Conservation (phyloP, 176 grass and related monocot genomes). For the Zizania latifolia region DNA sequence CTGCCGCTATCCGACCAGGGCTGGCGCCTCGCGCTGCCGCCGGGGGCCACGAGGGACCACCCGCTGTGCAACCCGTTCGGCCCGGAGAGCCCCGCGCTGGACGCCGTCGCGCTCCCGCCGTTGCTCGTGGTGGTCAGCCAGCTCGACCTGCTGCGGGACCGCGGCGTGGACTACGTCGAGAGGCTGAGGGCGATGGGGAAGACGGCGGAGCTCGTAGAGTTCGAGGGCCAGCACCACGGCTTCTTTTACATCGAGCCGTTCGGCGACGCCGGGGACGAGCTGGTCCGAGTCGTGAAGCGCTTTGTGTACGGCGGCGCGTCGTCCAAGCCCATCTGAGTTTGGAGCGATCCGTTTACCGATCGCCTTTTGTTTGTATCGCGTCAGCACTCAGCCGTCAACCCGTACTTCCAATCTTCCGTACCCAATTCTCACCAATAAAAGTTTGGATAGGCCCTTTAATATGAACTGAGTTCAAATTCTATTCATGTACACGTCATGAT, state of each 20-base stretch:
- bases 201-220: slow-evolving; percentile 29
- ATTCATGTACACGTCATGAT: no score
- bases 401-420: no score
- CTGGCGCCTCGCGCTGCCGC: slow-evolving; percentile 33
- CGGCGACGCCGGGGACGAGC: slow-evolving; percentile 37
- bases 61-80: slow-evolving; percentile 35
- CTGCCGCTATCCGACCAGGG: slow-evolving; percentile 16
- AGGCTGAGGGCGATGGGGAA: slow-evolving; percentile 40
- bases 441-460: no score
- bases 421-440: no score
- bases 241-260: slow-evolving; percentile 67
- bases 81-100: neutral
- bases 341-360: no score
- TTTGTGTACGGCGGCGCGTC: slow-evolving; percentile 45
- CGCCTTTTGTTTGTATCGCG: no score
- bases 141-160: slow-evolving; percentile 40
- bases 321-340: no score
- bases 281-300: slow-evolving; percentile 37
- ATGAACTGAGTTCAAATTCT: no score
- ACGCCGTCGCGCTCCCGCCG: slow-evolving; percentile 16
- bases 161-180: slow-evolving; percentile 21
- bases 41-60: slow-evolving; percentile 33
- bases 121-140: slow-evolving; percentile 23
- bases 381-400: no score
- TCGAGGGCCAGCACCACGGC: slow-evolving; percentile 57